Evolutionary conservation across 2,329 filamentous ascomycete genomes (phyloP), one percentile per base, ranked within the genome.

Genomic region (Ophiostoma quercus): DNA sequence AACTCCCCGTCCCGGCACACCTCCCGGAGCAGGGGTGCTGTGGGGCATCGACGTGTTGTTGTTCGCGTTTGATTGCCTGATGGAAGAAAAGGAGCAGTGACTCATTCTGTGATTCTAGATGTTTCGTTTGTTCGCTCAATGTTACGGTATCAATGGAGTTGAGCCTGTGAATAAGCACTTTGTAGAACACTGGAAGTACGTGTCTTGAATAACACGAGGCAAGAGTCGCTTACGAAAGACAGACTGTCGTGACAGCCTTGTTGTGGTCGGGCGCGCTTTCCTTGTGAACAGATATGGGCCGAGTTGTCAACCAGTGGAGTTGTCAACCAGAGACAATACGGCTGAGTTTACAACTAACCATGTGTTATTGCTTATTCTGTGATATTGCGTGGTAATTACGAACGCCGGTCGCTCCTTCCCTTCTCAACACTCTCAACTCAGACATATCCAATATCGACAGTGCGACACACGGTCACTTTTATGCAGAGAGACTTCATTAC

Each of bases 101-200:
- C 51, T 57, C 51, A 57, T 57, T 25, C 22, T 57, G 11, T 14
- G 57, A 16, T 62, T 62, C 57, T 62, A 62, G 57, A 62, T 62
- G 57, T 19, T 62, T 62, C 57, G 57, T 62, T 32, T 29, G 12
- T 12, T 57, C 51, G 51, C 16, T 19, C 32, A 62, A 32, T 32
- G 57, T 1, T 25, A 62, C 57, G 6, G 57, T 32, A 32, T 32
- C 57, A 32, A 25, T 16, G 57, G 8, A 62, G 25, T 8, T 14
- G 51, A 57, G 22, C 25, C 22, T 22, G 51, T 47, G 43, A 12
- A 25, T 16, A 25, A 12, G 14, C n/a, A 34, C 34, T 34, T 8
- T 34, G 34, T 34, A 11, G 16, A 9, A 57, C 51, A 57, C 0
- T 14, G 12, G 32, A 22, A 9, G 3, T 29, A 62, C 25, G 22